A percentile compares a stretch with the other conserved stretches of the same genome.
These are phyloP conservation scores for Blastocystis hominis DNA, from an alignment of 352 stramenopile genomes.

Conservation along the genomic window DNA sequence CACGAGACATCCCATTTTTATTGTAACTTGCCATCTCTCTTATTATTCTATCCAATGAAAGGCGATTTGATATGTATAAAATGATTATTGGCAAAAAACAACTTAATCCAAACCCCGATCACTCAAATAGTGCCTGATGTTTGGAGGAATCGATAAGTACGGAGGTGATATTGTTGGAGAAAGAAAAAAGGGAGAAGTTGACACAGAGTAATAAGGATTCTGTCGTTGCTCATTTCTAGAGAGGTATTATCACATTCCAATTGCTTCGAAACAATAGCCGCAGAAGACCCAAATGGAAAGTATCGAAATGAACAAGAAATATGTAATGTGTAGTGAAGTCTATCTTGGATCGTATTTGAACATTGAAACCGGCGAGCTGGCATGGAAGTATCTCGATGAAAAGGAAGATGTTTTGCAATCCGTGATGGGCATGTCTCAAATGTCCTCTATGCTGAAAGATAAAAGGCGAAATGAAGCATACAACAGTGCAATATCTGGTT, in stretches of 20 bases:
- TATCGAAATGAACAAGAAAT: not conserved
- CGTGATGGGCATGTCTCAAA: constrained; percentile 58
- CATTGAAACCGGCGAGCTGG: constrained; percentile 12
- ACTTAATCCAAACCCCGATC: not conserved
- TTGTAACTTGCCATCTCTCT: no score
- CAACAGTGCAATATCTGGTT: constrained; percentile 61
- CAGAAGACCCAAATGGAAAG: constrained; percentile 26
- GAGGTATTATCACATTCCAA: constrained; percentile 47
- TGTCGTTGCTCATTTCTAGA: not conserved
- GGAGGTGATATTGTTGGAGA: constrained; percentile 18
- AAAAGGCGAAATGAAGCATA: constrained; percentile 63
- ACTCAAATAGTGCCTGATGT: constrained; percentile 5
- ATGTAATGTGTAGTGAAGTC: constrained; percentile 33
- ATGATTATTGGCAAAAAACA: no score
- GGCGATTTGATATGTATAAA: no score
- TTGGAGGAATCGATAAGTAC: constrained; percentile 56
- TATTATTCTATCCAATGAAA: no score
- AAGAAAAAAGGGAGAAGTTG: constrained; percentile 15
- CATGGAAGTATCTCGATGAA: not conserved
- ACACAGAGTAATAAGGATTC: not conserved
- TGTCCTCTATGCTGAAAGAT: constrained; percentile 66
- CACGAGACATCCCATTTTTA: no score
- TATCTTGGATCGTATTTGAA: not conserved
- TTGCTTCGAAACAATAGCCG: constrained; percentile 49
- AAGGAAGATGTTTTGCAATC: constrained; percentile 13